Evolutionary conservation across 192 early-diverging fungal genomes (phyloP), one percentile per base, ranked within the genome.

Genomic region (Linnemannia exigua): DNA sequence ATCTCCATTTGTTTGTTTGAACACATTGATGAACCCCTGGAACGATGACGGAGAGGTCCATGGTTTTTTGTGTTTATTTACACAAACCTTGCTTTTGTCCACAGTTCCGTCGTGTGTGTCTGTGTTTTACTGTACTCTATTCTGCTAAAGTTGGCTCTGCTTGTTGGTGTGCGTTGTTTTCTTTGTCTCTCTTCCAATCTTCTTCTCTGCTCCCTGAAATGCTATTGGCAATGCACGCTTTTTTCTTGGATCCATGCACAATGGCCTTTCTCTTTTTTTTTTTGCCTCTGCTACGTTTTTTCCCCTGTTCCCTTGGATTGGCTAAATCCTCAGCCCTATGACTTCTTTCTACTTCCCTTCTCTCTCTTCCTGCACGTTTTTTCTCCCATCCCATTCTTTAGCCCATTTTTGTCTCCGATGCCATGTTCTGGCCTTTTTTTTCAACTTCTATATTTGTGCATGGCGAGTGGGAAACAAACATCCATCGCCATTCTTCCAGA

Each of bases 281-380:
- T 38, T 78, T 67, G 3, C 9, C 41, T 9, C 41, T 44, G 41
- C 66, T 14, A n/a, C n/a, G n/a, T n/a, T 77, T 70, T 63, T 63
- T 63, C 15, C 9, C 58, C 28, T 70, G 68, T 71, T 78, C 76
- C 51, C 76, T 78, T 78, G 76, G 76, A 78, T 41, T 47, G 46
- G 31, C 48, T 35, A 38, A 33, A 50, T 51, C 51, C 70, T 73
- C 50, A 73, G 72, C 72, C 72, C 72, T 63, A 63, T 63, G 58
- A 63, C 28, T 63, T 28, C 25, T 31, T 63, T 11, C 58, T n/a
- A 58, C 8, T 44, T 33, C 51, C 50, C 8, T n/a, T n/a, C 58
- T 5, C n/a, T 17, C 12, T 63, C 63, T 61, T 75, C 36, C 41
- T 67, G 48, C 58, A 63, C 58, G 41, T 76, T 76, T 67, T 76